Base-by-base conservation (phyloP, 352 stramenopile species). In the Phytophthora chlamydospora region DNA sequence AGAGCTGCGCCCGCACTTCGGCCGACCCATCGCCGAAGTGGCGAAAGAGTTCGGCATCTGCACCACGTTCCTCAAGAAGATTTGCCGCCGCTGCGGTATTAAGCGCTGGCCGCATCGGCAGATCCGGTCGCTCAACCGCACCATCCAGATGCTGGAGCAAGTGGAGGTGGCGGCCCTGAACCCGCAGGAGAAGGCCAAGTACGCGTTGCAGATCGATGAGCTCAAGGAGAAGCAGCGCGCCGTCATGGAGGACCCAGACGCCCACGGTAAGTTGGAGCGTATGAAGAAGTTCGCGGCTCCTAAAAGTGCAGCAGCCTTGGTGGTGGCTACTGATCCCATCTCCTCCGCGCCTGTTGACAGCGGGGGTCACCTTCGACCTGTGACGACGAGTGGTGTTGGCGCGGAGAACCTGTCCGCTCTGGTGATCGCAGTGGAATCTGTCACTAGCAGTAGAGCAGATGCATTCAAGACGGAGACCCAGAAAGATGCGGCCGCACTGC, bases 41-140 rank as follows among this genome's bases (percentile, higher is more conserved):
- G 80, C 80, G n/a, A 67, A 69, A 16, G 75, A 89, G 40, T 84
- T 91, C 49, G 76, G 83, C 40, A 88, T 90, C 36, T 90, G 80
- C 65, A 90, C 73, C n/a, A 89, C 83, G 4, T 88, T 90, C 35
- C 62, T 91, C 21, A 91, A 91, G 69, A 89, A 89, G 48, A 89
- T 89, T 27, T 91, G 82, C 40, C 79, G 82, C 0, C 76, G 77
- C 7, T 79, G 64, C 52, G 80, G 78, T 36, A 85, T 90, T 58
- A 85, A 85, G 55, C 71, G 80, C 14, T 88, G 80, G 78, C 80
- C 80, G 27, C 80, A 90, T 47, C 76, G 80, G 19, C 80, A 90
- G 52, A 86, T 90, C 46, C 76, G 78, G 1, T 91, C 83, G 35
- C 57, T 91, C n/a, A 75, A 69, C 32, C 73, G 83, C 16, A 90